phyloP scores from a whole-genome alignment of 2,329 filamentous ascomycete species.

The Sporothrix euskadiensis region DNA sequence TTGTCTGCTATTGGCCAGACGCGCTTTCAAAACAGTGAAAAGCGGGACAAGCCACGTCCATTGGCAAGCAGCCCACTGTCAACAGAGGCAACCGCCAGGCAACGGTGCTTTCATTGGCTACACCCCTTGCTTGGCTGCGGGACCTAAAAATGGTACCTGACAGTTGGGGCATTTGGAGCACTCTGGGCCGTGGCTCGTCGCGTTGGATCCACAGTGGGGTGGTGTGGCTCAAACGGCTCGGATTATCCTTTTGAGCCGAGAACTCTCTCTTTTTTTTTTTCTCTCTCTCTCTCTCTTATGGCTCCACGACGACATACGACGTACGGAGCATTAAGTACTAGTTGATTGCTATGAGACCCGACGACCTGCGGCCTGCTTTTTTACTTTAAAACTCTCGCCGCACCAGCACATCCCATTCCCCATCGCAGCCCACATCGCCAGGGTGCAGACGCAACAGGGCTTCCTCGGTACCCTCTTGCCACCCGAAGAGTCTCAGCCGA shows the following conservation, averaged over 20 bases:
- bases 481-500: background rate
- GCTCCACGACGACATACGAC: background rate
- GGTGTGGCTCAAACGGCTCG: conserved; percentile 22
- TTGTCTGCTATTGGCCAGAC: conserved; percentile 19
- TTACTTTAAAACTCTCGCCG: background rate
- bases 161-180: background rate
- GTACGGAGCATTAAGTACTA: background rate
- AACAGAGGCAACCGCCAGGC: conserved; percentile 59
- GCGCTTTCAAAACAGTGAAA: conserved; percentile 26
- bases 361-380: background rate
- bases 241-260: conserved; percentile 20
- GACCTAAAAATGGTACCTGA: background rate
- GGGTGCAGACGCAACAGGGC: background rate
- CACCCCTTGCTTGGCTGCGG: background rate
- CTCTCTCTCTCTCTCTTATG: too few species aligned
- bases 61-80: conserved; percentile 38
- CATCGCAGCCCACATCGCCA: background rate
- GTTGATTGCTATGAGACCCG: background rate
- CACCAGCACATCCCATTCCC: background rate
- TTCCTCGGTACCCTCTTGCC: background rate
- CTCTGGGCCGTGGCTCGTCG: conserved; percentile 21
- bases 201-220: background rate
- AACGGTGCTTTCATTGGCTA: conserved; percentile 55
- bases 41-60: conserved; percentile 2
- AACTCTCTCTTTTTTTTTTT: conserved; percentile 3